Base-by-base conservation (phyloP, 2,329 filamentous ascomycete species). In the Pestalotiopsis fici region DNA sequence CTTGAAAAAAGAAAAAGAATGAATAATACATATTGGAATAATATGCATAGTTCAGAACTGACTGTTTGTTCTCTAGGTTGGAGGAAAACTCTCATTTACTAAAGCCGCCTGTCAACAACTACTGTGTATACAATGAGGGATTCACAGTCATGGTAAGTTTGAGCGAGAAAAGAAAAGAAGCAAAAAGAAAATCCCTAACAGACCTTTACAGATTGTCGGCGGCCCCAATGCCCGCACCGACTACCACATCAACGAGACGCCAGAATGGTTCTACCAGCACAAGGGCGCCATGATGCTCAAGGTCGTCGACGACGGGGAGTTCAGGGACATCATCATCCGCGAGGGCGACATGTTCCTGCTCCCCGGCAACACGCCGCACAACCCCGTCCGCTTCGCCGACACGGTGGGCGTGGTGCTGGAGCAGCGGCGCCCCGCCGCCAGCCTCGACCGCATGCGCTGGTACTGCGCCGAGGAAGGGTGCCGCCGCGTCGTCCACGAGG, bases 251-350 rank as follows among this genome's bases (percentile, higher is more conserved):
- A 98, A 98, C 86, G 85, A 90, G 74, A 98, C 95, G 0, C 90
- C 96, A 13, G 96, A 98, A 81, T 98, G 95, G 91, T 99, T 98
- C 89, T 98, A 96, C 86, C 95, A 98, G 81, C 90, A 97, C 87
- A 90, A 91, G 75, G 96, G 96, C 72, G 90, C 91, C 72, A 98
- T 98, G 95, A 86, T 96, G 67, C 91, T 99, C 73, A 97, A 97
- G 78, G 92, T 96, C 18, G 93, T 98, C 70, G 94, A 98, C 76
- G 80, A 85, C 67, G 79, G 85, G 78, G 68, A 82, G 60, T 97
- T 97, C 81, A 87, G 90, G 71, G 95, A 98, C 81, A 89, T 98
- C 71, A 86, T 94, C 76, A 97, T 98, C 82, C 87, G 91, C 75
- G 94, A 98, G 82, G 95, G 95, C 71, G 94, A 96, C 73, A 92